phyloP scores from a whole-genome alignment of 2,329 filamentous ascomycete species.

The Xylariaceae sp. region DNA sequence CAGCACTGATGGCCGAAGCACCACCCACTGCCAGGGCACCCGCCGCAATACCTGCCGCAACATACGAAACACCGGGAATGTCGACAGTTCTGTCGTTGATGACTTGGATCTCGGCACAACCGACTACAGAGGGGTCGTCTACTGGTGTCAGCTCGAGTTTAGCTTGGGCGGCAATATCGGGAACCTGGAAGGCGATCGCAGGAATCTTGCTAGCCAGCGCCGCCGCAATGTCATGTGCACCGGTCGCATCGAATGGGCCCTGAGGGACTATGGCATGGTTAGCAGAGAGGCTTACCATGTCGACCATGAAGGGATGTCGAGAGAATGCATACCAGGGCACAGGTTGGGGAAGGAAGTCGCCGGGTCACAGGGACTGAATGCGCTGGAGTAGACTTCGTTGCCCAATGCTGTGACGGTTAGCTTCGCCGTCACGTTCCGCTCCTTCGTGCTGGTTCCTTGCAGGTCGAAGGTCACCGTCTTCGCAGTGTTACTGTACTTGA shows the following conservation, averaged over 20 bases:
- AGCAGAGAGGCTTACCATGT: constrained; percentile 7
- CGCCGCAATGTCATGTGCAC: constrained; percentile 65
- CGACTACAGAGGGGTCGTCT: constrained; percentile 58
- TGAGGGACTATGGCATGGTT: constrained; percentile 55
- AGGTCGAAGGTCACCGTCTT: constrained; percentile 77
- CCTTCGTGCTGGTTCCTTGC: constrained; percentile 64
- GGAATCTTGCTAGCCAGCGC: constrained; percentile 72
- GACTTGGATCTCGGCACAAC: constrained; percentile 77
- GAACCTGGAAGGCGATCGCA: constrained; percentile 80
- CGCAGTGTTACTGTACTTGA: constrained; percentile 71
- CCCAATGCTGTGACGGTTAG: constrained; percentile 82
- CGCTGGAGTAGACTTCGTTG: constrained; percentile 67
- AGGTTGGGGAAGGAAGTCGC: constrained; percentile 64
- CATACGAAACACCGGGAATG: constrained; percentile 72
- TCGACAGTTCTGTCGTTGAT: constrained; percentile 81
- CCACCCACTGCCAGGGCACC: constrained; percentile 72
- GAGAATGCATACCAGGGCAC: constrained; percentile 64
- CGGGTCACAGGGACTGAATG: constrained; percentile 75
- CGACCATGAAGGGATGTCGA: not conserved
- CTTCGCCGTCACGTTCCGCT: constrained; percentile 74
- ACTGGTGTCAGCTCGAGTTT: constrained; percentile 67
- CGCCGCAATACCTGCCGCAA: constrained; percentile 80
- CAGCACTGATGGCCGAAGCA: constrained; percentile 61
- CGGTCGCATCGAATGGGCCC: constrained; percentile 67
- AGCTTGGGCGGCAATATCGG: constrained; percentile 82